phyloP scores from a whole-genome alignment of 805 yeast species.

The Wickerhamiella kazuoi region DNA sequence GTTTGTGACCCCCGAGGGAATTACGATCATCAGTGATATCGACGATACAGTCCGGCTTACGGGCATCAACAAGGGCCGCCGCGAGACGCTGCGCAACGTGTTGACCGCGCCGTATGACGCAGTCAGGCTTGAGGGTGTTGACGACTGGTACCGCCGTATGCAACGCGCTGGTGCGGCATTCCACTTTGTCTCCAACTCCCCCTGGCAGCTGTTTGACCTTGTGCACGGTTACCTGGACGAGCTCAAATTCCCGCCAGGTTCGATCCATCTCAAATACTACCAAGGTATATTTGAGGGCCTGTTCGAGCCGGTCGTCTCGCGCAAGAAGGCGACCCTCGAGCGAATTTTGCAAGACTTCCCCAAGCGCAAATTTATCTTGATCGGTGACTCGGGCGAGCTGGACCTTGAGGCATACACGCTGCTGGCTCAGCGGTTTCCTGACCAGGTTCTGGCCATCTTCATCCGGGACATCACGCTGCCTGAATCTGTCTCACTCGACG shows the following conservation, averaged over 20 bases:
- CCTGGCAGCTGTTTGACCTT: slow-evolving; percentile 66
- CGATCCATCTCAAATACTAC: slow-evolving; percentile 76
- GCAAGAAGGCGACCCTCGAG: slow-evolving; percentile 50
- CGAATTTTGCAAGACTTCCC: slow-evolving; percentile 60
- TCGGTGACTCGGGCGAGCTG: slow-evolving; percentile 93
- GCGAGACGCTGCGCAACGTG: slow-evolving; percentile 64
- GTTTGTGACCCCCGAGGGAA: slow-evolving; percentile 25
- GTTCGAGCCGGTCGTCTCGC: slow-evolving; percentile 71
- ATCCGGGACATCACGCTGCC: slow-evolving; percentile 50
- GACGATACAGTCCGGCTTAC: slow-evolving; percentile 89
- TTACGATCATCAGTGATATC: slow-evolving; percentile 71
- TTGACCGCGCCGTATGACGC: slow-evolving; percentile 45
- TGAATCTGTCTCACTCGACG: slow-evolving; percentile 11
- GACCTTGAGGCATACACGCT: slow-evolving; percentile 83
- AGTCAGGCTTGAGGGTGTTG: slow-evolving; percentile 62
- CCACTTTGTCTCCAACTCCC: slow-evolving; percentile 91
- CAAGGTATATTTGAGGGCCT: slow-evolving; percentile 63
- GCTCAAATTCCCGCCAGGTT: slow-evolving; percentile 54
- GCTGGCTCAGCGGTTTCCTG: slow-evolving; percentile 43
- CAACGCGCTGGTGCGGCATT: slow-evolving; percentile 36
- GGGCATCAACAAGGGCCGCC: slow-evolving; percentile 76
- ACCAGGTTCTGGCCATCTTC: slow-evolving; percentile 52
- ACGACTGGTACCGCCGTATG: slow-evolving; percentile 50
- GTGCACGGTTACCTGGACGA: slow-evolving; percentile 38
- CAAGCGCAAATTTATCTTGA: slow-evolving; percentile 53